Conservation (phyloP, 495 filamentous ascomycete genomes). For the Penicillium angulare region DNA sequence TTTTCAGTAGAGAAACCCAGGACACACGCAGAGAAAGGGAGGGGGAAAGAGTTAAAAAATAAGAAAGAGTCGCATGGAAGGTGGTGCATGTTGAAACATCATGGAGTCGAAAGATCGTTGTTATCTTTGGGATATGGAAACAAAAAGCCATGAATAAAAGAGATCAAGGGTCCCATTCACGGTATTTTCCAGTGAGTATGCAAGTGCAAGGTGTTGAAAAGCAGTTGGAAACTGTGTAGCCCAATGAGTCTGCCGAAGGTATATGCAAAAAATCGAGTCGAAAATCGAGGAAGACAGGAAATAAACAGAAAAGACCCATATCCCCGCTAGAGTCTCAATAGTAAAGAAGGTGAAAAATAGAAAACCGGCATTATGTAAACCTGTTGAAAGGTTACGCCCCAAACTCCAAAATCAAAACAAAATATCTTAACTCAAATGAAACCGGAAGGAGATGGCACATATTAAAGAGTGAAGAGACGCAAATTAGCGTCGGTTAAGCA, state of each 20-base stretch:
- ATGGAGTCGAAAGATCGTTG: neutral
- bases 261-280: constrained; percentile 11
- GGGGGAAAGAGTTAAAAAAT: constrained; percentile 11
- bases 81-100: neutral
- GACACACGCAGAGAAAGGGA: constrained; percentile 4
- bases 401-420: constrained; percentile 41
- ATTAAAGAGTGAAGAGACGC: constrained; percentile 7
- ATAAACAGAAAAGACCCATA: neutral
- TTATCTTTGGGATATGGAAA: constrained; percentile 6
- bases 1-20: constrained; percentile 10
- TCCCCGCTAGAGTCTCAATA: constrained; percentile 2
- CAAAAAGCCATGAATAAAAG: constrained; percentile 7
- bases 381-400: constrained; percentile 40
- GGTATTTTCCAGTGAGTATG: constrained; percentile 4
- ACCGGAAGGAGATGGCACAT: constrained; percentile 17
- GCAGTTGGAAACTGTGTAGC: neutral
- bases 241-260: constrained; percentile 5
- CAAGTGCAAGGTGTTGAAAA: constrained; percentile 1
- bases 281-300: constrained; percentile 3
- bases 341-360: constrained; percentile 3
- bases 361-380: constrained; percentile 17
- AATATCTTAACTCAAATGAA: constrained; percentile 26
- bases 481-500: constrained; percentile 61
- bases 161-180: neutral
- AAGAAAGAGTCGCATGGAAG: neutral